Percentiles rank a stretch among this genome's conserved stretches.
phyloP scores from a whole-genome alignment of 2,329 filamentous ascomycete species.

The Colletotrichum horii region DNA sequence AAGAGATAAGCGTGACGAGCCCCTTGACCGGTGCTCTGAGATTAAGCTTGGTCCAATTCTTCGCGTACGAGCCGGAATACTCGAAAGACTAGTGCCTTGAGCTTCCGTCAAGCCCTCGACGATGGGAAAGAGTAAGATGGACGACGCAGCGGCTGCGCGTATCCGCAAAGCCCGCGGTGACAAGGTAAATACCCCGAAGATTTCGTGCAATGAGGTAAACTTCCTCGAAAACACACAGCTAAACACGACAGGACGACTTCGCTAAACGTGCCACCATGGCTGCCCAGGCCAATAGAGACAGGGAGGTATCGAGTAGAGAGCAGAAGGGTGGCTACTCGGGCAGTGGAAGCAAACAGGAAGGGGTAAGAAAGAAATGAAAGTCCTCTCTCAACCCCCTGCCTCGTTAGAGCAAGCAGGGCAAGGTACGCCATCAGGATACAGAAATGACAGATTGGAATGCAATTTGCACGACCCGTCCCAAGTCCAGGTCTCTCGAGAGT shows the following conservation, averaged over 20 bases:
- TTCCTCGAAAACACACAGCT: neutral
- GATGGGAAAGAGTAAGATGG: conserved; percentile 41
- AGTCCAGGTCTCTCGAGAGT: neutral
- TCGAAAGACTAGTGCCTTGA: neutral
- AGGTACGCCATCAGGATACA: neutral
- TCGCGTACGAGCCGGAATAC: neutral
- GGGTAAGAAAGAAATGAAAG: conserved; percentile 17
- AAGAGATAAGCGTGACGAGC: neutral
- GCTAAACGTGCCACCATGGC: conserved; percentile 38
- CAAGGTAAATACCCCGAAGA: conserved; percentile 33
- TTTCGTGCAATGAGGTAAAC: neutral
- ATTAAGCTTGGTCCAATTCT: neutral
- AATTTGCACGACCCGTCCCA: neutral
- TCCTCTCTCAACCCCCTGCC: neutral
- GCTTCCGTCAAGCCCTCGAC: neutral
- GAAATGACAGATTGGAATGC: neutral
- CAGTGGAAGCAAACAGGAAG: conserved; percentile 3
- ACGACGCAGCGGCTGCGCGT: conserved; percentile 43
- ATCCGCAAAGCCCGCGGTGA: conserved; percentile 46
- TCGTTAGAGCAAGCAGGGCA: too few relatives aligned
- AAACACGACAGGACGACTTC: conserved; percentile 37
- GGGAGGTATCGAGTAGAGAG: conserved; percentile 15
- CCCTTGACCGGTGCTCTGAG: neutral
- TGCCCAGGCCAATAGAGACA: conserved; percentile 36
- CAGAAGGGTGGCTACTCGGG: conserved; percentile 17